Evolutionary conservation across 2,329 filamentous ascomycete genomes (phyloP), one percentile per base, ranked within the genome.

Genomic region (Anisogramma anomala): DNA sequence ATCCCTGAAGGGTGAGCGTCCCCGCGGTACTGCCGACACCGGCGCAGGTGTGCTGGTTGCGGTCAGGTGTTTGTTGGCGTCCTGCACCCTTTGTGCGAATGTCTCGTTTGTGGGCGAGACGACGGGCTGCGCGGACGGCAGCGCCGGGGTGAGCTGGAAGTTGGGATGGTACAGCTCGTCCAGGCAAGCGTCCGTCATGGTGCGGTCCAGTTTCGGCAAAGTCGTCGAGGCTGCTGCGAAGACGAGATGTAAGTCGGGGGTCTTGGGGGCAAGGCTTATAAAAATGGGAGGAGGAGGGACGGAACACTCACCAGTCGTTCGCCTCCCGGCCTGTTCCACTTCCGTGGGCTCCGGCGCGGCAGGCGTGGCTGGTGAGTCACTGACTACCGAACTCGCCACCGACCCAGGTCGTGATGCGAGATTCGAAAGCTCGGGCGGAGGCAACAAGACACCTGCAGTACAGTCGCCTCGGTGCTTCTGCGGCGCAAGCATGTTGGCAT

Each of bases 141-240:
- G 64, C 4, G 75, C 64, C 0, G 74, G 70, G 0, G 72, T 72
- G 53, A 79, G 68, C 25, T 66, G 68, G 46, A 79, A 77, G 51
- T 69, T 72, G 0, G 82, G 80, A 52, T 81, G 87, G 67, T 84
- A 94, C 1, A 94, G 71, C 58, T 91, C 85, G 58, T 94, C 88
- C 53, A 77, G 73, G 55, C 84, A 89, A 36, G 85, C 73, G 55
- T 93, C 86, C 14, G 86, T 89, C 64, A 91, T 85, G 0, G 87
- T 91, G 42, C 86, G 74, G 51, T 87, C 81, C 49, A 94, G 73
- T 61, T 89, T 91, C 19, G 87, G 82, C 19, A 79, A 66, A 28
- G 68, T 66, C 47, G 66, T 60, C 50, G 65, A 66, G 49, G 76
- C 71, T 77, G 68, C 53, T 60, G 66, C 59, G 55, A 65, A 60